Evolutionary conservation across 2,329 filamentous ascomycete genomes (phyloP), one percentile per base, ranked within the genome.

Genomic region (Aspergillus tamarii): DNA sequence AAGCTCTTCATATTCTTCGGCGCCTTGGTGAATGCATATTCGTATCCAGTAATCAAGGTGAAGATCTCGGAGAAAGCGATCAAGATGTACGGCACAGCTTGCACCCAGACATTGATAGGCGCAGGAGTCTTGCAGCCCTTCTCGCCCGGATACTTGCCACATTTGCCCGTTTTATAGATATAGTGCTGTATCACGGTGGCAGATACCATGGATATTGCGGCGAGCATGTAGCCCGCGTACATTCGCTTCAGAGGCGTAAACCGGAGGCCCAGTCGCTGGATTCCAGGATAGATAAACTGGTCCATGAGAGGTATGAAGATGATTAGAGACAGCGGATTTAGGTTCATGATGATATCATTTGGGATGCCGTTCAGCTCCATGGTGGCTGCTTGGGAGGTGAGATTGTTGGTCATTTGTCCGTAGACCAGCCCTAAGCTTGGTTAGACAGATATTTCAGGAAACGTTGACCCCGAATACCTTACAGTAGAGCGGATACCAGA

Each of bases 1-100:
- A 92, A 83, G 10, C 87, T 90, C 72, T 89, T 89, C 91, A 93
- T 93, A 80, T 92, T 92, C 75, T 85, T 87, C 39, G 91, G 91
- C 0, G 90, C 89, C 78, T 92, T 91, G 72, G 88, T 89, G 80
- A 88, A 93, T 36, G 91, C 91, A 69, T 91, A 92, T 75, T 92
- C 90, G 70, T 90, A 87, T 1, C 87, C 88, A 0, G 85, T 87
- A 68, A 87, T 84, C 14, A 80, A 83, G 10, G 84, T 81, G 68
- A 87, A 84, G 67, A 87, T 86, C 69, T 87, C 85, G 4, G 84
- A 85, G 66, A 86, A 80, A 32, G 82, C 85, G 63, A 86, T 81
- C 5, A 88, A 77, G 9, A 85, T 77, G 70, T 84, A 84, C 1
- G 80, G 76, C 4, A 81, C 74, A 12, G 82, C 73, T 67, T 86